A percentile compares a stretch with the other conserved stretches of the same genome.
Conservation (phyloP, 1,284 basidiomycete genomes). For the Rhodotorula sp. region DNA sequence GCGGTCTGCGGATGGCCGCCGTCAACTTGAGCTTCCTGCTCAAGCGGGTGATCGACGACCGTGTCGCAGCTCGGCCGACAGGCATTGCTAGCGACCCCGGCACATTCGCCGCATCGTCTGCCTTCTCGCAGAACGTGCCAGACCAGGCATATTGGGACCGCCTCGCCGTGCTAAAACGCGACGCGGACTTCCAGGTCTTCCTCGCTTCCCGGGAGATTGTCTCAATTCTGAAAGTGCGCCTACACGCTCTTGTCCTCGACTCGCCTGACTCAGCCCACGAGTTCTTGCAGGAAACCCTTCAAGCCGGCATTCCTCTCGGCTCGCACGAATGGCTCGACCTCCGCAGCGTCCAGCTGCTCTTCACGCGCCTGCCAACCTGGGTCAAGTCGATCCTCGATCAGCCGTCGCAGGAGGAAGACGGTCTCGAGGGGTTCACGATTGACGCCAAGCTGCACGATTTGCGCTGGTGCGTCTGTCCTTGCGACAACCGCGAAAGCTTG, state of each 20-base stretch:
- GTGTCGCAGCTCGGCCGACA: not conserved
- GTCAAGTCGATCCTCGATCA: not conserved
- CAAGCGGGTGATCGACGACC: not conserved
- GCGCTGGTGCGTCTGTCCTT: not conserved
- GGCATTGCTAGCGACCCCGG: not conserved
- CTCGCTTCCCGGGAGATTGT: not conserved
- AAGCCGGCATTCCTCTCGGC: constrained; percentile 6
- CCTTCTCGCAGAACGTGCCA: not conserved
- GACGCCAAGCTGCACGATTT: constrained; percentile 2
- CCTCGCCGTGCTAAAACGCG: not conserved
- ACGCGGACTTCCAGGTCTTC: not conserved
- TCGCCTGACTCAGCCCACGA: no score
- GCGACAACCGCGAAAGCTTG: no score
- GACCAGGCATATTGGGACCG: not conserved
- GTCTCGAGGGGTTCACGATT: not conserved
- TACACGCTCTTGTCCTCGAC: no score
- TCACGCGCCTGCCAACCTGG: not conserved
- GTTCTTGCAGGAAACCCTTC: constrained; percentile 2
- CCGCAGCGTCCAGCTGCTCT: not conserved
- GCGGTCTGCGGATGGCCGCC: not conserved
- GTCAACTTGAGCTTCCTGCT: not conserved
- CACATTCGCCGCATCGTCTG: not conserved
- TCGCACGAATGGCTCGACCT: constrained; percentile 14
- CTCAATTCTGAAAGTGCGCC: not conserved
- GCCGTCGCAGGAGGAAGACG: not conserved